Base-by-base conservation (phyloP, 352 stramenopile species). In the Phytophthora ohioensis region DNA sequence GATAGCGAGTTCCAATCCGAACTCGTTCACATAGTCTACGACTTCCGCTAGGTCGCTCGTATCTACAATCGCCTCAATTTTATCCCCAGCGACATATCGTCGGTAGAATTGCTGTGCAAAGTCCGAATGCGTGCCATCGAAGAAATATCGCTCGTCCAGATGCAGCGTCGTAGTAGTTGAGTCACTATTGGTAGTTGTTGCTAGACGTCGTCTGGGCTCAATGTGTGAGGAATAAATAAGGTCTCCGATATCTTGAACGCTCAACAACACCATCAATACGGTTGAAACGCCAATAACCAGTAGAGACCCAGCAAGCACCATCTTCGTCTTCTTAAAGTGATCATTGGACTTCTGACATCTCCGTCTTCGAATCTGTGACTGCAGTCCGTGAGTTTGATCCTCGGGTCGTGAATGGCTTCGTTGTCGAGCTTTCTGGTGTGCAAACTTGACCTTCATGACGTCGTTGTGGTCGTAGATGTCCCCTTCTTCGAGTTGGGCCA, bases 31-130 rank as follows among this genome's bases (percentile, higher is more conserved):
- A 31, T 71, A 75, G 34, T 56, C 36, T 8, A 63, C 36, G 2
- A 78, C 66, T 11, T 79, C 71, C 1, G 9, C 30, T n/a, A 68
- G 27, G 10, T 30, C 52, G 2, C 32, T 74, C n/a, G 63, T 71
- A 43, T 70, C 43, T 9, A 61, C 62, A 48, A 73, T 65, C 15
- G 49, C 34, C 3, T 49, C 45, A 5, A 42, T 32, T 42, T 43
- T 9, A 13, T 78, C 73, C 53, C 75, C 80, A 30, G 69, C 64
- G 10, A 86, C 41, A 60, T 78, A 84, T 39, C 80, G 71, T 45
- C 72, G 70, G 52, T 82, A 87, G 60, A 84, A 87, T 45, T 89
- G 81, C 52, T 87, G 74, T 11, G 77, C 76, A n/a, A 84, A 82
- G 59, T 89, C 79, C 4, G 81, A 82, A 51, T 84, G 77, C 5